Evolutionary conservation across 345 rosid species (phyloP).

Genomic region (Tarenaya hassleriana): DNA sequence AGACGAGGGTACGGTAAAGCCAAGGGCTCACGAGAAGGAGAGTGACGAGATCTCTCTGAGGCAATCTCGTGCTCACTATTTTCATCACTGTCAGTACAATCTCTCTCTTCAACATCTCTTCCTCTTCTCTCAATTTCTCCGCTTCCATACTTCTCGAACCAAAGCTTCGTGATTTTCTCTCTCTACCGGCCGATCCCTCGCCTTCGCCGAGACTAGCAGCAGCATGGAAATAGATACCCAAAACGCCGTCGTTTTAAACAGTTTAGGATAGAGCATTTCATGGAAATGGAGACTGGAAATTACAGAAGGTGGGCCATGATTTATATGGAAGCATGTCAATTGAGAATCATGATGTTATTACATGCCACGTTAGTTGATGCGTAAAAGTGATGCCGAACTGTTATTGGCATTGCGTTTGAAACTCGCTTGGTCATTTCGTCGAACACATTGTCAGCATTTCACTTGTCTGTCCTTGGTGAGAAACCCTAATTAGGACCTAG

Average conservation of each 20-base stretch:
- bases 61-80: constrained; percentile 58
- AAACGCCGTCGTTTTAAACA: no score
- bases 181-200: constrained; percentile 8
- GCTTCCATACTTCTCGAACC: constrained; percentile 23
- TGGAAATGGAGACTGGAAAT: background rate
- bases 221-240: no score
- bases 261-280: background rate
- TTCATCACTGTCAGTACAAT: constrained; percentile 61
- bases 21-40: constrained; percentile 69
- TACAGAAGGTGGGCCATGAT: background rate
- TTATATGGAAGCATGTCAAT: background rate
- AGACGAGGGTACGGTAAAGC: constrained; percentile 54
- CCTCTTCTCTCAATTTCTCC: constrained; percentile 28
- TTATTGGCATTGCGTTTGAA: constrained; percentile 3
- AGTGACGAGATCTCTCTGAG: constrained; percentile 59
- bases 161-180: background rate
- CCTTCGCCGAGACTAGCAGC: no score
- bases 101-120: constrained; percentile 58
- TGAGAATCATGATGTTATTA: constrained; percentile 2
- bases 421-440: constrained; percentile 22
- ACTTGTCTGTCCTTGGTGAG: background rate
- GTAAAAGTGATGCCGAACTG: background rate
- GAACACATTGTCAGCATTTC: constrained; percentile 18
- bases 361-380: background rate
- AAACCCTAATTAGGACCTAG: background rate